phyloP scores from a whole-genome alignment of 2,329 filamentous ascomycete genomes.

The Dothideomycetes sp. region DNA sequence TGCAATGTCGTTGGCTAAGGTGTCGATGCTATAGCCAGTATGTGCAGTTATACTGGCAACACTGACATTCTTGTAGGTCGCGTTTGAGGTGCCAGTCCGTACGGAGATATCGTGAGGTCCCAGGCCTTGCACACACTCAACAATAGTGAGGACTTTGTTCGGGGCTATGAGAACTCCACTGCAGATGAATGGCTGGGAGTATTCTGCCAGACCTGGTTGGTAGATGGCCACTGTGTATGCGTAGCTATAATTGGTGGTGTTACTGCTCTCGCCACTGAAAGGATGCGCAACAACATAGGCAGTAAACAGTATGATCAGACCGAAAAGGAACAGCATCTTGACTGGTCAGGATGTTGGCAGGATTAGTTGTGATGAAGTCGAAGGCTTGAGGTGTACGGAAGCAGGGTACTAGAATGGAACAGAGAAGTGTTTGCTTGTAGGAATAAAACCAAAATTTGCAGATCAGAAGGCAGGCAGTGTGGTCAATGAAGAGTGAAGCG shows the following conservation, averaged over 20 bases:
- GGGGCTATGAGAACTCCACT: slow-evolving; percentile 7
- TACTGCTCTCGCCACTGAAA: too few species aligned
- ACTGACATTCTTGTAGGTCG: slow-evolving; percentile 3
- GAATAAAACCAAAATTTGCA: too few species aligned
- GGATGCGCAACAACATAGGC: too few species aligned
- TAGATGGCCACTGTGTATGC: slow-evolving; percentile 6
- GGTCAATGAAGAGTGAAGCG: too few species aligned
- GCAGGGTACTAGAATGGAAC: neutral
- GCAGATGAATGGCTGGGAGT: slow-evolving; percentile 8
- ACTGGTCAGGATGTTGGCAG: too few species aligned
- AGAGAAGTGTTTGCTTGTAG: neutral
- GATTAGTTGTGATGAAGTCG: neutral
- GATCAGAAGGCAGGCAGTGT: too few species aligned
- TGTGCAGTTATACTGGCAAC: slow-evolving; percentile 6
- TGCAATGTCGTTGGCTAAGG: slow-evolving; percentile 5
- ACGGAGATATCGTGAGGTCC: slow-evolving; percentile 4
- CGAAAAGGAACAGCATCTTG: too few species aligned
- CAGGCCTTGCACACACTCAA: slow-evolving; percentile 5
- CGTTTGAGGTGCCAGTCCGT: slow-evolving; percentile 3
- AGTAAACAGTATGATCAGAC: neutral
- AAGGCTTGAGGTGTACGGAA: neutral
- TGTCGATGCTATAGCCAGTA: slow-evolving; percentile 4
- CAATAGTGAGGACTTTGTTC: slow-evolving; percentile 7
- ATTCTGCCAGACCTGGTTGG: slow-evolving; percentile 4
- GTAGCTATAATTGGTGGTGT: neutral